These are phyloP conservation scores for Bothriochloa decipiens DNA, from an alignment of 176 grass and related monocot genomes.

Conservation along the genomic window DNA sequence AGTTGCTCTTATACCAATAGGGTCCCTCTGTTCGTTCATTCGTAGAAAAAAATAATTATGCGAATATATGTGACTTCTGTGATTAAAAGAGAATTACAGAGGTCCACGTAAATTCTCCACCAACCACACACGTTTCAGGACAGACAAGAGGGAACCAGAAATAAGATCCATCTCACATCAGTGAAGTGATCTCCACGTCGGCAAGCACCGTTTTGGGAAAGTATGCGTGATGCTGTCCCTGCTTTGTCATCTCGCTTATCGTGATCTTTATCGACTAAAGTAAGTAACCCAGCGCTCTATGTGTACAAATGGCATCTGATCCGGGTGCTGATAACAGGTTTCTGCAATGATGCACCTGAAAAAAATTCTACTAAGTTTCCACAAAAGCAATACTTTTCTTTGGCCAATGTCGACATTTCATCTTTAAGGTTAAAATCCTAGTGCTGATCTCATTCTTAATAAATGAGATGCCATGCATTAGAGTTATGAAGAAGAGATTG, in stretches of 20 bases:
- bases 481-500: background rate
- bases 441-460: background rate
- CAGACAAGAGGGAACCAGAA: background rate
- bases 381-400: background rate
- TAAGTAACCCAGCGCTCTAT: background rate
- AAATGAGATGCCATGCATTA: background rate
- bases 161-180: background rate
- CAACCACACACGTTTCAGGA: constrained; percentile 15
- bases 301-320: constrained; percentile 19
- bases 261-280: constrained; percentile 1
- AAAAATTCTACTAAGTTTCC: background rate
- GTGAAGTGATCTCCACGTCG: constrained; percentile 47
- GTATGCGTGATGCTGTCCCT: background rate
- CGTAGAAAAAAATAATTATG: too few species aligned
- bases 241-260: constrained; percentile 35
- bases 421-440: background rate
- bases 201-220: constrained; percentile 32
- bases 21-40: too few species aligned
- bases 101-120: constrained; percentile 20
- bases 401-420: background rate
- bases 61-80: background rate
- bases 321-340: background rate
- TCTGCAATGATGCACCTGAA: background rate
- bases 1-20: too few species aligned
- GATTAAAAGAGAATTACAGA: background rate